Conservation (phyloP, 345 rosid species). For the Pistacia atlantica region DNA sequence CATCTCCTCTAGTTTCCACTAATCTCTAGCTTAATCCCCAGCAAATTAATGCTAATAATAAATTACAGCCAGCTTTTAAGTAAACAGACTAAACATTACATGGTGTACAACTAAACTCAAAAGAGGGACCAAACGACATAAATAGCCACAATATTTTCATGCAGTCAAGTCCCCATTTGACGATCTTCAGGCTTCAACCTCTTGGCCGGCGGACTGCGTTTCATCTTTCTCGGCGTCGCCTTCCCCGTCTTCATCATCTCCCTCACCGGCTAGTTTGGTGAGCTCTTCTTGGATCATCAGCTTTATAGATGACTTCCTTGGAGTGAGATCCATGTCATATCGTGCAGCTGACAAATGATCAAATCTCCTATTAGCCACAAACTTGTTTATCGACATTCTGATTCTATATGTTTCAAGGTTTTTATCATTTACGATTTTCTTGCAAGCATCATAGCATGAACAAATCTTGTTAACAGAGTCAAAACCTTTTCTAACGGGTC, state of each 20-base stretch:
- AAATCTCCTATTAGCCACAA: slow-evolving; percentile 11
- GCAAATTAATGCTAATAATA: slow-evolving; percentile 20
- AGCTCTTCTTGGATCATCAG: slow-evolving; percentile 88
- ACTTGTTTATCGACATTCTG: background rate
- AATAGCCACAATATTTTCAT: slow-evolving; percentile 19
- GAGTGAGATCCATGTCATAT: slow-evolving; percentile 50
- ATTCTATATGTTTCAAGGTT: background rate
- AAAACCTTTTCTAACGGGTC: background rate
- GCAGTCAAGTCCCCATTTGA: slow-evolving; percentile 14
- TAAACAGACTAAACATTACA: slow-evolving; percentile 23
- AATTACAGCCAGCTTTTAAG: slow-evolving; percentile 31
- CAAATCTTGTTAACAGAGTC: background rate
- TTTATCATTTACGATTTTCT: background rate
- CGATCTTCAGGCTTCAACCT: slow-evolving; percentile 43
- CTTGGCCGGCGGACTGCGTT: slow-evolving; percentile 37
- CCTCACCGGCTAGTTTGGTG: slow-evolving; percentile 80
- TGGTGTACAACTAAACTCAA: slow-evolving; percentile 10
- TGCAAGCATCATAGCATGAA: background rate
- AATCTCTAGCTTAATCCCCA: slow-evolving; percentile 23
- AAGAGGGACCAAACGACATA: background rate
- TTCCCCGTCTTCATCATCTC: slow-evolving; percentile 64
- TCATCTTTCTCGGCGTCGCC: slow-evolving; percentile 50
- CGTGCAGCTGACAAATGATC: slow-evolving; percentile 47
- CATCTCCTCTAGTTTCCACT: slow-evolving; percentile 26
- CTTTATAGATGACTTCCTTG: slow-evolving; percentile 74